Evolutionary conservation across 106 monocot genomes (phyloP), one percentile per base, ranked within the genome.

Genomic region (Dendrobium officinale): DNA sequence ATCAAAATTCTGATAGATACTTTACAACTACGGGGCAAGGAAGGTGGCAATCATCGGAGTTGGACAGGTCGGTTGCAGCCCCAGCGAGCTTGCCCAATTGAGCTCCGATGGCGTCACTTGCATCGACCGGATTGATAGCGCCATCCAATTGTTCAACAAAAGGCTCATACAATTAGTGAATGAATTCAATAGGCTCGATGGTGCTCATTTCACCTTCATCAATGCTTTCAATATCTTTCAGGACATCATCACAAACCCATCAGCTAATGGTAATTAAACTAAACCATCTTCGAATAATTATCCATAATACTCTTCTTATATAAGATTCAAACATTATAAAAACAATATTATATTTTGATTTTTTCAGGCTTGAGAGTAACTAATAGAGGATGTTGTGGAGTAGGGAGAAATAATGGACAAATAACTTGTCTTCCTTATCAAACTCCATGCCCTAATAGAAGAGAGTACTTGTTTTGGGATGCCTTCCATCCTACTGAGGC

Each of bases 351-450:
- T 54, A 54, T 54, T 22, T 61, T 61, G 31, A 31, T n/a, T 61
- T 2, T 61, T 22, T 61, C 82, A 96, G 96, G 93, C 2, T 85
- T 97, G 42, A 80, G 16, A 19, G 94, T 94, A 0, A 91, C 84
- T 0, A 92, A 97, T 43, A 80, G 58, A 20, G 97, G 97, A 24
- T 97, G 97, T 75, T 97, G 97, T 58, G 97, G 97, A 20, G 92
- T 97, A 5, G 97, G 97, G 31, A 94, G 88, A 86, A 94, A 97
- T 80, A 92, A 92, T 41, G 97, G 97, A 4, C 94, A 97, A 64
- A 89, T 94, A 7, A 97, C 94, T 2, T 97, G 97, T 80, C 86
- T 97, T 6, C 96, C 96, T 13, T 85, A 75, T 18, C 92, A 94
- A 67, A 85, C 89, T 9, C 96, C 96, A 1, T 97, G 97, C 83